These are phyloP conservation scores for Penicillium lagena DNA, from an alignment of 495 filamentous ascomycete genomes.

Conservation along the genomic window DNA sequence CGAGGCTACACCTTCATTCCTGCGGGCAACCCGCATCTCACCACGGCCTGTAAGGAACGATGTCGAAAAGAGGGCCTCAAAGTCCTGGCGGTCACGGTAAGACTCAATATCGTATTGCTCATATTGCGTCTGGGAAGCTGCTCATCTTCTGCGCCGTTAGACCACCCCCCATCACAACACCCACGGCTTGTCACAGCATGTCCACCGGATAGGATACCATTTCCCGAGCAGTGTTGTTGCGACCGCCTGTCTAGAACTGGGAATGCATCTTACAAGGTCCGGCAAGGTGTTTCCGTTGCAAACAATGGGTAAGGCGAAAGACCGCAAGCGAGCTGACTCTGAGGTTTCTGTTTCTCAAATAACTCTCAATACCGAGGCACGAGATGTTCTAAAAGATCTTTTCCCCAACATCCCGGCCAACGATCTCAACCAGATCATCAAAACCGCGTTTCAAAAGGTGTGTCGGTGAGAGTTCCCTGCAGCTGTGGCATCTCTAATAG, in stretches of 20 bases:
- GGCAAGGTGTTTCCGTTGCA: conserved; percentile 37
- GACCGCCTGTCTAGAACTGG: conserved; percentile 42
- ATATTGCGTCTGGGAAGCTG: conserved; percentile 2
- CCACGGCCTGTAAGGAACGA: conserved; percentile 69
- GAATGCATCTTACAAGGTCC: conserved; percentile 31
- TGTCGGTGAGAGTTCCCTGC: conserved; percentile 10
- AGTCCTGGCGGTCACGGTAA: conserved; percentile 76
- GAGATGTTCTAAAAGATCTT: conserved; percentile 68
- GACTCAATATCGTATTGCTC: conserved; percentile 1
- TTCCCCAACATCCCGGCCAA: conserved; percentile 80
- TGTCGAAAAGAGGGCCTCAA: conserved; percentile 61
- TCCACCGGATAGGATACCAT: conserved; percentile 78
- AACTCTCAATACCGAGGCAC: conserved; percentile 65
- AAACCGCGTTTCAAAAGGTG: conserved; percentile 82
- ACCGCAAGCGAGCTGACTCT: conserved; percentile 14
- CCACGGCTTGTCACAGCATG: conserved; percentile 54
- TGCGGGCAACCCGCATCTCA: conserved; percentile 71
- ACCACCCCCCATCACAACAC: conserved; percentile 40
- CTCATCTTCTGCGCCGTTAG: conserved; percentile 16
- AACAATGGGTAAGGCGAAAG: conserved; percentile 7
- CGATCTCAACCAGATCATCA: conserved; percentile 70
- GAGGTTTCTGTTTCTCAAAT: conserved; percentile 39
- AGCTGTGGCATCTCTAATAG: conserved; percentile 13
- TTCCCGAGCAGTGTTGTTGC: conserved; percentile 54
- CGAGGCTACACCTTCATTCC: conserved; percentile 80